phyloP scores from a whole-genome alignment of 164 flowering plant genomes.

The Cinnamomum chago region DNA sequence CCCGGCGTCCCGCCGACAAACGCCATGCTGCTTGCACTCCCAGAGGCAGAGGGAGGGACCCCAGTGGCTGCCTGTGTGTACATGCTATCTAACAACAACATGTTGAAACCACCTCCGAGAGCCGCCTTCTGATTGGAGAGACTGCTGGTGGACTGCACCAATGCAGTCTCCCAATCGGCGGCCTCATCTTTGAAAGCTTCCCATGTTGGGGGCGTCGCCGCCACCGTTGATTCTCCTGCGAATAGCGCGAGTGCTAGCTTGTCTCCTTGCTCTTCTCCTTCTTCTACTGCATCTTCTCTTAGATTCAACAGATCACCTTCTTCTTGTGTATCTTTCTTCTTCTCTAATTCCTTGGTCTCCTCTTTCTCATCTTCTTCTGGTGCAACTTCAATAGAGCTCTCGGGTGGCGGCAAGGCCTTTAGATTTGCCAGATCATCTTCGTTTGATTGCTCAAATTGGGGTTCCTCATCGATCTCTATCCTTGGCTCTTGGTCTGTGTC shows the following conservation, averaged over 20 bases:
- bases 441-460: not conserved
- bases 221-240: conserved; percentile 32
- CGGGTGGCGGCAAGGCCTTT: conserved; percentile 70
- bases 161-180: conserved; percentile 71
- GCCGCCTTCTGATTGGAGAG: conserved; percentile 28
- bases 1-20: not conserved
- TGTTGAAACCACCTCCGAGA: conserved; percentile 41
- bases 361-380: conserved; percentile 19
- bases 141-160: conserved; percentile 39
- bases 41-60: not conserved
- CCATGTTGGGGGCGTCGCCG: conserved; percentile 38
- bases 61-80: conserved; percentile 30
- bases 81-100: conserved; percentile 47
- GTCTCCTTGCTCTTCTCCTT: conserved; percentile 43
- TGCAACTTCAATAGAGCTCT: conserved; percentile 10
- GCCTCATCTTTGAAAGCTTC: conserved; percentile 40
- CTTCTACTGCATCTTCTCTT: conserved; percentile 26
- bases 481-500: not conserved
- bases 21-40: conserved; percentile 75
- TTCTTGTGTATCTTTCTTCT: conserved; percentile 1
- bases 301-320: conserved; percentile 55
- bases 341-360: conserved; percentile 9
- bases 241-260: conserved; percentile 66
- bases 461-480: conserved; percentile 7
- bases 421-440: conserved; percentile 32